A percentile compares a stretch with the other conserved stretches of the same genome.
phyloP scores from a whole-genome alignment of 306 rosid species.

The Vicia sativa region DNA sequence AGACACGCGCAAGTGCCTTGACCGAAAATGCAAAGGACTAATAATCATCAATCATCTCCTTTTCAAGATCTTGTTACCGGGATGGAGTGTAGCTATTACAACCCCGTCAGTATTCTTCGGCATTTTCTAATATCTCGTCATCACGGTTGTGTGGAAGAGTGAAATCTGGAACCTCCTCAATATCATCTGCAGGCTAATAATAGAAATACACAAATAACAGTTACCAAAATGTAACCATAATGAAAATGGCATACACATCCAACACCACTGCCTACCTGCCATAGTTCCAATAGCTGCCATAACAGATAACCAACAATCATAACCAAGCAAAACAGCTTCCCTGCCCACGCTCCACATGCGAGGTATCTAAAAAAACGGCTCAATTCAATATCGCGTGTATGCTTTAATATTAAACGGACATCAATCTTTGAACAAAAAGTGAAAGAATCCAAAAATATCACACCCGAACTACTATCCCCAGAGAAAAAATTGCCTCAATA shows the following conservation, averaged over 20 bases:
- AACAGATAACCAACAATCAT: slow-evolving; percentile 80
- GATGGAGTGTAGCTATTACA: slow-evolving; percentile 1
- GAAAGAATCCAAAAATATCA: no score
- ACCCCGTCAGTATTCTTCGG: slow-evolving; percentile 10
- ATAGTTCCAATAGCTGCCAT: slow-evolving; percentile 71
- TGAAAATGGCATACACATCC: slow-evolving; percentile 11
- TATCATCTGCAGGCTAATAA: slow-evolving; percentile 67
- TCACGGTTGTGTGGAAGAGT: slow-evolving; percentile 44
- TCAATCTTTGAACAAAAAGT: no score
- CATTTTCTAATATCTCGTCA: slow-evolving; percentile 34
- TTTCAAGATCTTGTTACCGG: slow-evolving; percentile 16
- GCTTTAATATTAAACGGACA: no score
- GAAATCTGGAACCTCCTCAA: slow-evolving; percentile 66
- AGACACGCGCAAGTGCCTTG: background rate
- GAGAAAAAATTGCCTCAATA: no score
- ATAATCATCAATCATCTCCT: slow-evolving; percentile 1
- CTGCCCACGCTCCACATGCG: slow-evolving; percentile 87
- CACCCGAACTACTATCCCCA: no score
- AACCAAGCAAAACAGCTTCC: slow-evolving; percentile 86
- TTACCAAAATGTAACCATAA: background rate
- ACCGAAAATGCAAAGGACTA: slow-evolving; percentile 1
- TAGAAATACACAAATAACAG: slow-evolving; percentile 23
- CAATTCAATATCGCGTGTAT: background rate
- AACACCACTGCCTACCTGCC: slow-evolving; percentile 57
- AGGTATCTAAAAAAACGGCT: slow-evolving; percentile 64